These are phyloP conservation scores for Tricholoma sp. DNA, from an alignment of 768 basidiomycete species.

Conservation along the genomic window DNA sequence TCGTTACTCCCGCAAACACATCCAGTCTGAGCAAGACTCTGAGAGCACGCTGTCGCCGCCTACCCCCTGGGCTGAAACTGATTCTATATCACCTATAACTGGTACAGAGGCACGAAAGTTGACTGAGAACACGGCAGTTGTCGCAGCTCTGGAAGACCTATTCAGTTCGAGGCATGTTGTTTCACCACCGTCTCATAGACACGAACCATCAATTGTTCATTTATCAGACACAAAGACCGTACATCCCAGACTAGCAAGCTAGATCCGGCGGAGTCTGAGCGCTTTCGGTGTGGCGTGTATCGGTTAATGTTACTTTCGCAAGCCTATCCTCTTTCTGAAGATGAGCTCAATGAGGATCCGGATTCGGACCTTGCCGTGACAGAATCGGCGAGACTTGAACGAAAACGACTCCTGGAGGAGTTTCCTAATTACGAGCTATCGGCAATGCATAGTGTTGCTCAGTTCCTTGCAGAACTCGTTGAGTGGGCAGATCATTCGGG, in stretches of 20 bases:
- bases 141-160: slow-evolving; percentile 13
- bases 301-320: slow-evolving; percentile 14
- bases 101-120: neutral
- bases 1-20: slow-evolving; percentile 2
- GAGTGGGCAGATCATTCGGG: neutral
- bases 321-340: slow-evolving; percentile 5
- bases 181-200: neutral
- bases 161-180: slow-evolving; percentile 19
- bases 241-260: slow-evolving; percentile 13
- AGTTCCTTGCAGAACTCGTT: slow-evolving; percentile 4
- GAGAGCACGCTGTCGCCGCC: neutral
- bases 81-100: slow-evolving; percentile 7
- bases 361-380: neutral
- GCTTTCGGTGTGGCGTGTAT: slow-evolving; percentile 19
- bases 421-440: slow-evolving; percentile 10
- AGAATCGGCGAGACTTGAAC: neutral
- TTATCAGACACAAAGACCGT: slow-evolving; percentile 18
- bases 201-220: neutral
- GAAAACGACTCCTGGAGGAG: slow-evolving; percentile 3
- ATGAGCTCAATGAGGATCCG: slow-evolving; percentile 1
- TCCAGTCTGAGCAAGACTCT: neutral
- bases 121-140: slow-evolving; percentile 1
- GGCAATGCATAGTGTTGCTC: slow-evolving; percentile 7
- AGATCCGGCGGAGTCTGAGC: slow-evolving; percentile 16
- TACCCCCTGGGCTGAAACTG: neutral